Evolutionary conservation across 176 grass and related monocot genomes (phyloP), one percentile per base, ranked within the genome.

Genomic region (Eleusine indica): DNA sequence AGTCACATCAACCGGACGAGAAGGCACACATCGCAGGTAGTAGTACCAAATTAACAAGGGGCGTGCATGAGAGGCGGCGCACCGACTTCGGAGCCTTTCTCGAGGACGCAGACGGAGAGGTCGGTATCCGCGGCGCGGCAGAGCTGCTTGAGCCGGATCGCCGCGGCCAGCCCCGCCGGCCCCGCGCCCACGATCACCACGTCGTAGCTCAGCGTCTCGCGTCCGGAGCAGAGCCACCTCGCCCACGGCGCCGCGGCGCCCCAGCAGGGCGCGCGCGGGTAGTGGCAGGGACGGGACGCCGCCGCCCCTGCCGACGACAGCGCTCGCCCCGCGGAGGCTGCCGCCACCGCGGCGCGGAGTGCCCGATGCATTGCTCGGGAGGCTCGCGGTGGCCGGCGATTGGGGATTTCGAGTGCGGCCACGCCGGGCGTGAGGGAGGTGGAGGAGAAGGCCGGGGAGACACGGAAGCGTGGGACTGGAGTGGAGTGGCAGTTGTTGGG

Each of bases 1-100:
- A 60, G 81, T 82, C 43, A 82, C 46, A 77, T 28, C 4, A 0
- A 22, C n/a, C 8, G n/a, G 21, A 77, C 30, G 3, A 22, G 4
- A 15, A 84, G 35, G 35, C 35, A 54, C 22, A 6, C 49, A 37
- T 18, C 1, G 66, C 22, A 21, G 2, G 32, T 35, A 35, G 32
- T 35, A 35, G 14, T 67, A 16, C 70, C 6, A 37, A 25, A 66
- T 3, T 19, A 12, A 17, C 2, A 21, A n/a, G 7, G 42, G 42
- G 19, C 28, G 38, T 5, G 75, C 40, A 18, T 2, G 39, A 2
- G 57, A 77, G 29, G 70, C 65, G 30, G 52, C 85, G 70, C 69
- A 98, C 96, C 93, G 25, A 95, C 91, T 95, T 98, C 96, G 62
- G 93, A 66, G 66, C 96, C 89, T 66, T 98, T 98, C 89, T 96